phyloP scores from a whole-genome alignment of 1,284 basidiomycete species.

The Ceratobasidium sp. region DNA sequence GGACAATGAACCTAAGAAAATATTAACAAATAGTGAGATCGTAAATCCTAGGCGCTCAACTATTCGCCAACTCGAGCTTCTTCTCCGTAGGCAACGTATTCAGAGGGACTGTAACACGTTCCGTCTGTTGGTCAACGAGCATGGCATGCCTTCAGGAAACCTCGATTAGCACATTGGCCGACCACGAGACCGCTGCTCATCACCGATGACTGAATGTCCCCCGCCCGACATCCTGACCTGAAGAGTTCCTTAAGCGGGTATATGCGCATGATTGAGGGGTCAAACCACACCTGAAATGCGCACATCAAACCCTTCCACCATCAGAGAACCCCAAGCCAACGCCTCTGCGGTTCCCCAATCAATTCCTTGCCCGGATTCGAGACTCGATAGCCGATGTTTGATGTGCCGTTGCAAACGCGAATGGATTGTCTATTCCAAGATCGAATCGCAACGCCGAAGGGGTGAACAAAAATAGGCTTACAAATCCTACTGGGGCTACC shows the following conservation, averaged over 20 bases:
- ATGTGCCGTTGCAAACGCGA: slow-evolving; percentile 81
- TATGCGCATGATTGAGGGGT: slow-evolving; percentile 76
- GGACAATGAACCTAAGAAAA: slow-evolving; percentile 76
- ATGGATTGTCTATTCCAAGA: slow-evolving; percentile 71
- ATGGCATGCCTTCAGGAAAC: slow-evolving; percentile 76
- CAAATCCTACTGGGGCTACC: slow-evolving; percentile 76
- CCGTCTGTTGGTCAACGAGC: slow-evolving; percentile 86
- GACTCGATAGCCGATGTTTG: slow-evolving; percentile 74
- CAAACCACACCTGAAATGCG: slow-evolving; percentile 34
- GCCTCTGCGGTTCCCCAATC: slow-evolving; percentile 91
- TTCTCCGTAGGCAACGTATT: slow-evolving; percentile 70
- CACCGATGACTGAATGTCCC: slow-evolving; percentile 90
- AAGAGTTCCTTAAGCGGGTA: slow-evolving; percentile 77
- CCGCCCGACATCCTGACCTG: slow-evolving; percentile 89
- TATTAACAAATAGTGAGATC: background rate
- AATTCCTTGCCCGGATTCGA: slow-evolving; percentile 75
- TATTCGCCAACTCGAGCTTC: slow-evolving; percentile 85
- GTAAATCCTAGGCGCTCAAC: slow-evolving; percentile 59
- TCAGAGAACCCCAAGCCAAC: slow-evolving; percentile 33
- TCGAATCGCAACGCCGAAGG: slow-evolving; percentile 12
- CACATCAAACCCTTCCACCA: slow-evolving; percentile 41
- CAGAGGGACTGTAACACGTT: slow-evolving; percentile 79
- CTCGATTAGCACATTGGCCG: background rate
- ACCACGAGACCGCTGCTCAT: slow-evolving; percentile 44
- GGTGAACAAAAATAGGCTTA: slow-evolving; percentile 57